These are phyloP conservation scores for Aspergillus sojae DNA, from an alignment of 2,329 filamentous ascomycete species.

Conservation along the genomic window DNA sequence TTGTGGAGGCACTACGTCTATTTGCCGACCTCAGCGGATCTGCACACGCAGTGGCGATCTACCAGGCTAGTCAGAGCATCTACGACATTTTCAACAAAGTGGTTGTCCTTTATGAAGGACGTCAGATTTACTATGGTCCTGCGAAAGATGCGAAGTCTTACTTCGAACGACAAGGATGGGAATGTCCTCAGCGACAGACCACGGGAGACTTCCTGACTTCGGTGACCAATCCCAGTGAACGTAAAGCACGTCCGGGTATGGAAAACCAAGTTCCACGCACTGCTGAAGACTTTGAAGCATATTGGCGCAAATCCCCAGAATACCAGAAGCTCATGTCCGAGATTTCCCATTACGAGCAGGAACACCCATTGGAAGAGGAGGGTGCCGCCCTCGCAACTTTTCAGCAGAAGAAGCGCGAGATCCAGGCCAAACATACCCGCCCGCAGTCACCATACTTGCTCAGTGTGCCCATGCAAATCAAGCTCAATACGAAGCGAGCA, in stretches of 20 bases:
- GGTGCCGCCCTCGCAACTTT: constrained; percentile 22
- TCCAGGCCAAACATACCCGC: constrained; percentile 51
- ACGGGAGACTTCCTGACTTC: constrained; percentile 70
- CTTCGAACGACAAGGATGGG: constrained; percentile 70
- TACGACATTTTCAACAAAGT: constrained; percentile 66
- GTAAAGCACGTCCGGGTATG: constrained; percentile 57
- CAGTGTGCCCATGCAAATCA: constrained; percentile 69
- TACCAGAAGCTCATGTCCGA: constrained; percentile 42
- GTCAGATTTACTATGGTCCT: constrained; percentile 73
- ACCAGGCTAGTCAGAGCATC: constrained; percentile 50
- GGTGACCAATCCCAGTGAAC: constrained; percentile 64
- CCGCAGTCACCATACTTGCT: constrained; percentile 78
- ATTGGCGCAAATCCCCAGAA: constrained; percentile 57
- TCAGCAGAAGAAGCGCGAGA: constrained; percentile 35
- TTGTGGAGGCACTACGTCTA: constrained; percentile 52
- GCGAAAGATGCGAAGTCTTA: constrained; percentile 60
- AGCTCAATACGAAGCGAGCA: constrained; percentile 77
- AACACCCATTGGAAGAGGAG: constrained; percentile 13
- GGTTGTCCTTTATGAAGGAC: constrained; percentile 70
- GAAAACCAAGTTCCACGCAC: constrained; percentile 66
- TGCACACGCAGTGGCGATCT: constrained; percentile 55
- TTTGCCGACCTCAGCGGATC: constrained; percentile 49
- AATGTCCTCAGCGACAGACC: constrained; percentile 66
- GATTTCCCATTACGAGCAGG: constrained; percentile 41
- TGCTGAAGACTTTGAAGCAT: constrained; percentile 66